Conservation (phyloP, 2,329 filamentous ascomycete species). For the Graphiopsis chlorocephala region DNA sequence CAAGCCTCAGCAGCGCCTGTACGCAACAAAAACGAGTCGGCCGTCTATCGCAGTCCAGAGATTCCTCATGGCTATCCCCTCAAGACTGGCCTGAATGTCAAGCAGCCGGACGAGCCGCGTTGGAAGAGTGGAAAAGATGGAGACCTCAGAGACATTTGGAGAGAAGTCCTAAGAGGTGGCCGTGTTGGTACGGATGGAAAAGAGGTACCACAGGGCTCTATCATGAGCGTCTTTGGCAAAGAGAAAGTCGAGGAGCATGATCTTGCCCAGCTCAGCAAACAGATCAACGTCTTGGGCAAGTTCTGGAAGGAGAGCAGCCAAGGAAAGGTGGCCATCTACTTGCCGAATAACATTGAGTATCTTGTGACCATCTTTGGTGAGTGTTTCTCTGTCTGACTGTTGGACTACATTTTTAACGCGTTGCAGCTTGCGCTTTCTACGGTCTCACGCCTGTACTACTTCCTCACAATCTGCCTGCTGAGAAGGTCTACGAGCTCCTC, state of each 20-base stretch:
- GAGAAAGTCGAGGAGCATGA: slow-evolving; percentile 71
- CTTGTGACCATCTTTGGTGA: slow-evolving; percentile 72
- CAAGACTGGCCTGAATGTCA: slow-evolving; percentile 74
- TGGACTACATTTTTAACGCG: slow-evolving; percentile 15
- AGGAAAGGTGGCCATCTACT: slow-evolving; percentile 74
- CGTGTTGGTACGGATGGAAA: slow-evolving; percentile 61
- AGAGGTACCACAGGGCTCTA: slow-evolving; percentile 62
- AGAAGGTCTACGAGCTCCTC: slow-evolving; percentile 69
- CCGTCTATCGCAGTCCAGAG: slow-evolving; percentile 79
- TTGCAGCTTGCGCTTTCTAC: slow-evolving; percentile 78
- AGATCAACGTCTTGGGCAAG: slow-evolving; percentile 83
- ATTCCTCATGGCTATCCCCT: slow-evolving; percentile 82
- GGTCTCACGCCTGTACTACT: slow-evolving; percentile 80
- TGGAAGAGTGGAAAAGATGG: slow-evolving; percentile 83
- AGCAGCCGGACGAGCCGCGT: slow-evolving; percentile 73
- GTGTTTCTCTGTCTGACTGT: slow-evolving; percentile 17
- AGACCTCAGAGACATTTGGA: slow-evolving; percentile 90
- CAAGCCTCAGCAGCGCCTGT: slow-evolving; percentile 78
- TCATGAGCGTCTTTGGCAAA: slow-evolving; percentile 76
- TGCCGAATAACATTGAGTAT: slow-evolving; percentile 91
- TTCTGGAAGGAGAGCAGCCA: slow-evolving; percentile 66
- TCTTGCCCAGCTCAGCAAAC: slow-evolving; percentile 69
- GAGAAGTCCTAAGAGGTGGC: slow-evolving; percentile 51
- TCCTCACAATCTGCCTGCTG: slow-evolving; percentile 73
- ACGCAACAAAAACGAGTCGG: slow-evolving; percentile 78